phyloP scores from a whole-genome alignment of 306 rosid species.

The Psophocarpus tetragonolobus region DNA sequence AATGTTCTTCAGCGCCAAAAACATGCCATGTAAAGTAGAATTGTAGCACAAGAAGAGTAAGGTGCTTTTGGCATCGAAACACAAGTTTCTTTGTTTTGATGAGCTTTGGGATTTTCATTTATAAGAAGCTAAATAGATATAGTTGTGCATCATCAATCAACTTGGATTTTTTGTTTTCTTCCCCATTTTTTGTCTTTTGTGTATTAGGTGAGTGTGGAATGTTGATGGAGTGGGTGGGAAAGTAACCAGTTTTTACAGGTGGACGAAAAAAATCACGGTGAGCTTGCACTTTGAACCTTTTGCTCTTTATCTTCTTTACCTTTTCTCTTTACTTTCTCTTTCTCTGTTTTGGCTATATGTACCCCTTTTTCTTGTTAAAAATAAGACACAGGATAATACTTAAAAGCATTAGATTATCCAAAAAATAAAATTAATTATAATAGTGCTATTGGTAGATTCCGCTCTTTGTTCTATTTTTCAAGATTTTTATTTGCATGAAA shows the following conservation, averaged over 20 bases:
- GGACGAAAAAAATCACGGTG: constrained; percentile 22
- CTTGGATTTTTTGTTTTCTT: neutral
- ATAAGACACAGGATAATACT: neutral
- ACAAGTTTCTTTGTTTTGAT: constrained; percentile 3
- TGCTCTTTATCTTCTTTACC: constrained; percentile 17
- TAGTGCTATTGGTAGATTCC: too few species aligned
- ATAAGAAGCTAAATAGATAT: neutral
- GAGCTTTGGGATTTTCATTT: constrained; percentile 17
- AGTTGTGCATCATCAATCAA: neutral
- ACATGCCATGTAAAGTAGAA: neutral
- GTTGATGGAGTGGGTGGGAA: constrained; percentile 45
- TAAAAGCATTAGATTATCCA: neutral
- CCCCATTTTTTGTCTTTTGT: neutral
- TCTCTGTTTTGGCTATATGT: constrained; percentile 26
- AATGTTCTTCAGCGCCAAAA: neutral
- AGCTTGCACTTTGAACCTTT: constrained; percentile 31
- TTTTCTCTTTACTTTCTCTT: constrained; percentile 15
- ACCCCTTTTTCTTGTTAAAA: neutral
- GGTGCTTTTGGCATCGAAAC: neutral
- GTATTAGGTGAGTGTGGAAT: constrained; percentile 35
- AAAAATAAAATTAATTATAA: neutral
- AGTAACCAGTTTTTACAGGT: constrained; percentile 29
- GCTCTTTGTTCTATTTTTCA: too few species aligned
- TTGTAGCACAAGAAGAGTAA: constrained; percentile 3
- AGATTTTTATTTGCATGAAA: too few species aligned